Base-by-base conservation (phyloP, 2,329 filamentous ascomycete genomes). In the Exophiala oligosperma region DNA sequence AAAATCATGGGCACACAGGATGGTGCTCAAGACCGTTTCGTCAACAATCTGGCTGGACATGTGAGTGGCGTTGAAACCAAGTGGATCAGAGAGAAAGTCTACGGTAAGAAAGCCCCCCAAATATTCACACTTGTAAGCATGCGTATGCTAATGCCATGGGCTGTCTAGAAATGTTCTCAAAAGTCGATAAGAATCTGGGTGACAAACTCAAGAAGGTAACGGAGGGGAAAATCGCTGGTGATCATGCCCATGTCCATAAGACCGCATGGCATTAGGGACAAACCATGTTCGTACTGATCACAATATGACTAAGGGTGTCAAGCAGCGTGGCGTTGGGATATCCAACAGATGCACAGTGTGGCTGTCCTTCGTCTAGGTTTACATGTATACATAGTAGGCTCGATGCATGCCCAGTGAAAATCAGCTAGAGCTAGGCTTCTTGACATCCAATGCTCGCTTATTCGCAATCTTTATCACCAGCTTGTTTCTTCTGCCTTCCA, bases 21-120 rank as follows among this genome's bases (percentile, higher is more conserved):
- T 2, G 84, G 83, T 1, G 84, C 86, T 68, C 84, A 87, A 71
- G 79, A 83, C 2, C 83, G 84, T 69, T 84, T 86, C 57, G 72
- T 88, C 40, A 69, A 75, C 56, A 88, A 87, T 63, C 76, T 88
- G 17, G 72, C 83, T 2, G 82, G 24, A 29, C 49, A 51, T 41
- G 49, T 51, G 26, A 49, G 47, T 35, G 47, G 32, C 17, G 47
- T 49, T 21, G 29, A 24, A 12, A 9, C 24, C 12, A 49, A 49
- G 17, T 26, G 23, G 47, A 24, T 49, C 11, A 49, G 47, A 35
- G 9, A 49, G 12, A 9, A 32, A 35, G 28, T 29, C 17, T 49
- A 49, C 17, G 47, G 47, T 49, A 32, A 35, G 47, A 21, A 12
- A 4, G 32, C 17, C 23, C 11, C 12, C 24, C 4, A 6, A 12